Conservation (phyloP, 169 alveolate species). For the Ichthyophthirius multifiliis region DNA sequence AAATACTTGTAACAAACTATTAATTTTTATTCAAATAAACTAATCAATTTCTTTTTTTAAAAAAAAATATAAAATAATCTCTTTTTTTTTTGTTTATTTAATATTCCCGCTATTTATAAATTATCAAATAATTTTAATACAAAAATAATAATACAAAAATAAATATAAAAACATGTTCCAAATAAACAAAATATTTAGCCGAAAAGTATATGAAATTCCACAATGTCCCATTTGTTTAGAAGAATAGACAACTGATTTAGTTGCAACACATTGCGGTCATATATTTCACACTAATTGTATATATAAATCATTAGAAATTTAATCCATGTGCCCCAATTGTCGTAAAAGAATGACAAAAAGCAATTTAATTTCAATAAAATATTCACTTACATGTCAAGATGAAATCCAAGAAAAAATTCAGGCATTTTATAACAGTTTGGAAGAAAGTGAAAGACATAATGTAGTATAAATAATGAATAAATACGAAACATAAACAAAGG, state of each 20-base stretch:
- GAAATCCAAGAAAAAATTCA: not conserved
- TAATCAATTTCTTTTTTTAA: no score
- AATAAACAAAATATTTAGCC: no score
- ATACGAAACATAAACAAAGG: not conserved
- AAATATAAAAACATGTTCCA: no score
- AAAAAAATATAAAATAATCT: no score
- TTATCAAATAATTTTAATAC: no score
- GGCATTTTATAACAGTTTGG: not conserved
- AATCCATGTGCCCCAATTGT: not conserved
- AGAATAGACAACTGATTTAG: not conserved
- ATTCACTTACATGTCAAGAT: not conserved
- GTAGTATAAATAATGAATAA: not conserved
- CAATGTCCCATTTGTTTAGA: constrained; percentile 4
- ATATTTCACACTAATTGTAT: not conserved
- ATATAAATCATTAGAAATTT: not conserved
- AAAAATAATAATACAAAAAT: no score
- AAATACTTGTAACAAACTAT: no score
- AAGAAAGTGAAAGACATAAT: not conserved
- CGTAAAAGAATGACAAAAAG: not conserved
- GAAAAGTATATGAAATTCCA: constrained; percentile 1
- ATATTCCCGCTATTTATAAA: no score
- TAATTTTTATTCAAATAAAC: no score
- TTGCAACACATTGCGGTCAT: not conserved
- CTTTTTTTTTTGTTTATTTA: no score
- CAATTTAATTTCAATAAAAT: not conserved